Evolutionary conservation across 257 asterid species (phyloP), one percentile per base, ranked within the genome.

Genomic region (Leptodermis oblonga): DNA sequence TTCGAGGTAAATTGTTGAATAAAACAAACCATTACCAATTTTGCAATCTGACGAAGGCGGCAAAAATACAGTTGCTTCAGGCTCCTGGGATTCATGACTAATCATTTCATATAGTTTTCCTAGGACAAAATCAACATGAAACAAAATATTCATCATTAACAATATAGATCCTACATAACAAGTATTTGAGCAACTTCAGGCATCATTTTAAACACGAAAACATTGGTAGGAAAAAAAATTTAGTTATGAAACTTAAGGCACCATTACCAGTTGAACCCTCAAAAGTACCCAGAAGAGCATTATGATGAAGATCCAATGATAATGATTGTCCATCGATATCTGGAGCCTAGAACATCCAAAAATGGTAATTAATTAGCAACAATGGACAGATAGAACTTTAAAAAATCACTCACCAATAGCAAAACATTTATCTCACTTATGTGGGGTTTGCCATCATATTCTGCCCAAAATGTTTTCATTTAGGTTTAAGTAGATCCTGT

Each of bases 181-280:
- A 23, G 61, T 23, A 54, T 8, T 28, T 55, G 20, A 55, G 62
- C 62, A 11, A 55, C 26, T 23, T 53, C 12, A 11, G 62, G n/a
- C 28, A 28, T 12, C 5, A 25, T 17, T 11, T 26, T 56, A 2
- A 4, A 17, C n/a, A 12, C 22, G 28, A 58, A n/a, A 56, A 13
- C 41, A 30, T 58, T 13, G 20, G 31, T 25, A 12, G 22, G 17
- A 28, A 0, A 28, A 55, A 28, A 55, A 10, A 20, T 0, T 54
- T 3, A 25, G 31, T 17, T 18, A 33, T 20, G 18, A 34, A 34
- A 34, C 45, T 15, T 59, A 37, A 33, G 23, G 4, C 36, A 4
- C 28, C 46, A 60, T 61, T 61, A 61, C 48, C 65, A 59, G 65
- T 13, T n/a, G 65, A 6, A 34, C 26, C 36, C 30, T 61, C 66